A percentile compares a stretch with the other conserved stretches of the same genome.
These are phyloP conservation scores for Penicillium sp. DNA, from an alignment of 2,329 filamentous ascomycete genomes.

Conservation along the genomic window DNA sequence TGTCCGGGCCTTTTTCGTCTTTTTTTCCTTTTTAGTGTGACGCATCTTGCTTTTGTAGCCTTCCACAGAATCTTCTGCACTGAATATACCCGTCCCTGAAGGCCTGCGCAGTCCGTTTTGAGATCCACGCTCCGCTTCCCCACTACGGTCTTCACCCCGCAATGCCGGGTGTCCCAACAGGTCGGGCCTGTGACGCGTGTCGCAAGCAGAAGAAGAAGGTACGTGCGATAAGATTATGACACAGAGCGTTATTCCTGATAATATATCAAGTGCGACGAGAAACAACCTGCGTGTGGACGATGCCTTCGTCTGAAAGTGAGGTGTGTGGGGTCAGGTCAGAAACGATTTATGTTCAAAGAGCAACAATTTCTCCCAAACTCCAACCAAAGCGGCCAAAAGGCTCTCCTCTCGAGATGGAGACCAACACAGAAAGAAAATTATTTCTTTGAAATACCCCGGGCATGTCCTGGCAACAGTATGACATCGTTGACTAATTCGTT, in stretches of 20 bases:
- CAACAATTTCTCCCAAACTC: conserved; percentile 15
- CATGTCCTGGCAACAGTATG: conserved; percentile 32
- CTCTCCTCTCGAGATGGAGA: neutral
- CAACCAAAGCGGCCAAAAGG: neutral
- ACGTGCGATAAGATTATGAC: conserved; percentile 1
- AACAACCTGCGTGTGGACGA: conserved; percentile 44
- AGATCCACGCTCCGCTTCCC: conserved; percentile 1
- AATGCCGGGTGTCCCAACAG: conserved; percentile 54
- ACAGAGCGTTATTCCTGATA: neutral
- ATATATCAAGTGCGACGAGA: conserved; percentile 46
- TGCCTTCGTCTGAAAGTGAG: conserved; percentile 45
- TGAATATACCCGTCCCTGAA: neutral
- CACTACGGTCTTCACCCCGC: neutral
- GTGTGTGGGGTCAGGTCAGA: conserved; percentile 48
- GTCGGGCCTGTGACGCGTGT: conserved; percentile 51
- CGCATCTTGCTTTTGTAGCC: neutral
- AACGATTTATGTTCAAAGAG: conserved; percentile 51
- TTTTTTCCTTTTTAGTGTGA: neutral
- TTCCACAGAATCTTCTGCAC: no score
- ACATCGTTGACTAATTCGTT: conserved; percentile 32
- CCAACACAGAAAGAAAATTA: neutral
- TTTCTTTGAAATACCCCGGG: neutral
- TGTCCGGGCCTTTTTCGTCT: no score
- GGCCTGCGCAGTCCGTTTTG: neutral
- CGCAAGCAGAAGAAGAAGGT: conserved; percentile 56